Evolutionary conservation across 306 rosid species (phyloP), one percentile per base, ranked within the genome.

Genomic region (Fragaria nilgerrensis): DNA sequence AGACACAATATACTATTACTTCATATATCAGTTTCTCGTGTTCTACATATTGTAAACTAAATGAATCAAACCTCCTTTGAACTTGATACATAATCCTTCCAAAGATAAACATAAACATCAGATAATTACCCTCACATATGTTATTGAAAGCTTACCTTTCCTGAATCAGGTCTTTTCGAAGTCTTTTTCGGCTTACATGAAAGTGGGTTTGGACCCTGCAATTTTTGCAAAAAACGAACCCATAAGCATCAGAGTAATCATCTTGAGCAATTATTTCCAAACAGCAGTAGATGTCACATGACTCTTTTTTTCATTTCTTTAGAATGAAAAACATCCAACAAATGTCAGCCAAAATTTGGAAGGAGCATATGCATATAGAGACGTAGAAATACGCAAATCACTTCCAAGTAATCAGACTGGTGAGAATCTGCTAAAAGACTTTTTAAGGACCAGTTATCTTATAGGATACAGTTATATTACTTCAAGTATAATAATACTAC

Each of bases 191-290:
- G 90, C 89, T 84, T 85, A 84, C 93, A 87, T 16, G 98, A 94
- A 79, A 91, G 97, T 37, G 98, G 97, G 75, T 94, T 94, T 64
- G 97, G 98, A 75, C 88, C 96, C 98, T 94, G 85, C 80, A 84
- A 7, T 56, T 72, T 71, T 29, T 81, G n/a, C 34, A 13, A 72
- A 69, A 72, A 34, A 69, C 34, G 69, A 36, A 73, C 19, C 19
- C 79, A 70, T 69, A 41, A 52, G 70, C 63, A 44, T 36, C 17
- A 27, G 23, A 34, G 61, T 43, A 50, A 27, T 27, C 9, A 22
- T 3, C 29, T 56, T n/a, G 22, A n/a, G 29, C 5, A 53, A 20
- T 23, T 20, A 20, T 20, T 41, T 68, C 69, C 69, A 62, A 50
- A 55, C 56, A n/a, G 32, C n/a, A 34, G 16, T 59, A 59, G 65